Base-by-base conservation (phyloP, 805 yeast genomes). In the Nakazawaea peltata region DNA sequence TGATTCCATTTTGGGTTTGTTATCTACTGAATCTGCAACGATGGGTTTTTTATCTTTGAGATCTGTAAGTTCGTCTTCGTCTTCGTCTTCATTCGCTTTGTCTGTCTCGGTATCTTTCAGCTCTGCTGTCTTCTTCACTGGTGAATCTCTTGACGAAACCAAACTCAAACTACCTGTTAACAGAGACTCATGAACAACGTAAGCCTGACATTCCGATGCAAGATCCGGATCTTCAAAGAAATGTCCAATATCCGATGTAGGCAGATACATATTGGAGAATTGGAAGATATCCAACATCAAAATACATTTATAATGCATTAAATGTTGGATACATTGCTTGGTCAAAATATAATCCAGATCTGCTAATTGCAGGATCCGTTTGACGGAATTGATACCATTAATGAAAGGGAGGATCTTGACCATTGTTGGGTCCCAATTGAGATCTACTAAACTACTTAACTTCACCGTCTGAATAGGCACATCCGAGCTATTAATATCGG, bases 381-480 rank as follows among this genome's bases (percentile, higher is more conserved):
- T 67, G 14, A 92, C 75, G 5, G 92, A 83, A 53, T 90, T 90
- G 32, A 87, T 66, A 1, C 99, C 98, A 49, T 92, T 76, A 33
- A 92, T 85, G 45, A 67, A 81, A 0, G 96, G 95, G 9, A 85
- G 59, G 17, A 92, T 83, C 45, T 82, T 80, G 30, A 86, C 65
- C 92, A 92, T 81, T 2, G 97, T 90, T 1, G 97, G 97, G 56
- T 92, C 98, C 97, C 98, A 92, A 48, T 83, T 81, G 7, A 83
- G 81, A 55, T 92, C 98, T 28, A 85, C 78, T 42, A 92, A 64
- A 26, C 71, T 61, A 19, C 69, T 69, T 23, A 92, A 60, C 34
- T 77, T 76, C 1, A 92, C 95, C 0, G 90, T 79, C n/a, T 94
- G 74, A 4, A 88, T 74, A 0, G 98, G 98, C 1, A 92, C 99